These are phyloP conservation scores for Podospora appendiculata DNA, from an alignment of 495 filamentous ascomycete genomes.

Conservation along the genomic window DNA sequence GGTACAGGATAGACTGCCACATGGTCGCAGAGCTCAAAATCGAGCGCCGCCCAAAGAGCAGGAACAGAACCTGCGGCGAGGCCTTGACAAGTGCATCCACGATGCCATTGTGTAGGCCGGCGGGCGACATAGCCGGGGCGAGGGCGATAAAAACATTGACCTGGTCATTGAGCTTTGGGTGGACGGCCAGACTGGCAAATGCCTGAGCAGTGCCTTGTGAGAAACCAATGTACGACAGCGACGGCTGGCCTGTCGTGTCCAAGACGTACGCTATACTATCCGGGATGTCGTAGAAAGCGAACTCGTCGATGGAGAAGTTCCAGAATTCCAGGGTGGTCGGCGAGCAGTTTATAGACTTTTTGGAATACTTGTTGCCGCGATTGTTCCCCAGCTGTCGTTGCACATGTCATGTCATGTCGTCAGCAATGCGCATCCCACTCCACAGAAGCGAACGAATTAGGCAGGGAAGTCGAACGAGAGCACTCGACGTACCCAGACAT, in stretches of 20 bases:
- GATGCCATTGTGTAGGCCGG: constrained; percentile 78
- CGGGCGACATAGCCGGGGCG: constrained; percentile 91
- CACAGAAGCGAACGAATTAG: too few relatives aligned
- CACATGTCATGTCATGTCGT: neutral
- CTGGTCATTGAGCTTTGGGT: constrained; percentile 85
- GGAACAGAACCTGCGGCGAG: constrained; percentile 84
- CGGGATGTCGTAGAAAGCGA: constrained; percentile 95
- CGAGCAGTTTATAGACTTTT: constrained; percentile 71
- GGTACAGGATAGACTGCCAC: constrained; percentile 95
- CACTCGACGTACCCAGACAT: constrained; percentile 74
- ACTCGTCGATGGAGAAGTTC: constrained; percentile 97
- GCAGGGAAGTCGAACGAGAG: neutral
- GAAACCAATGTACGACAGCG: constrained; percentile 94
- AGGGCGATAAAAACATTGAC: constrained; percentile 97
- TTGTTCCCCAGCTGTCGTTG: constrained; percentile 75
- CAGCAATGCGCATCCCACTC: too few relatives aligned
- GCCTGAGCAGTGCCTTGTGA: constrained; percentile 96
- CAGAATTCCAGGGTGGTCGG: constrained; percentile 76
- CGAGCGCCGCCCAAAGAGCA: constrained; percentile 90
- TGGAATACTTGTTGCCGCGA: constrained; percentile 96
- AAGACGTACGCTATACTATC: constrained; percentile 91
- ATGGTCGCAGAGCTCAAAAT: constrained; percentile 91
- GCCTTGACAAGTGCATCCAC: constrained; percentile 91
- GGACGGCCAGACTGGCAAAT: constrained; percentile 89
- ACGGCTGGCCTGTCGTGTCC: constrained; percentile 68